Evolutionary conservation across 2,329 filamentous ascomycete species (phyloP), one percentile per base, ranked within the genome.

Genomic region (Hymenoscyphus scutula): DNA sequence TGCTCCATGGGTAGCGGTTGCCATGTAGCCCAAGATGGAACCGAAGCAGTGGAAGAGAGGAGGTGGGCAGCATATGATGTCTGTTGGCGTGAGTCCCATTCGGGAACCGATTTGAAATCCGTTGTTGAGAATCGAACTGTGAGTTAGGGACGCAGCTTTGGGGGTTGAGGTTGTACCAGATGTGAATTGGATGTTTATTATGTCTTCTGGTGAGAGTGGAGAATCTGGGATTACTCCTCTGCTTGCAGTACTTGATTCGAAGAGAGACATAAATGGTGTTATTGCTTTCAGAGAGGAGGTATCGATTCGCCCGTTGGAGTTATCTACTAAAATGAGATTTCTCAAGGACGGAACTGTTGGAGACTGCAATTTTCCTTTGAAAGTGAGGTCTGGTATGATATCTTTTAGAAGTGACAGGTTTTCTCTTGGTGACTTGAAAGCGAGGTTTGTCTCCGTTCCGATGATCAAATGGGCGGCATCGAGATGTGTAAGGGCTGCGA

Each of bases 171-270:
- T 98, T 0, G 95, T 98, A n/a, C 94, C 95, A 0, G 89, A 94
- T 0, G 95, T 99, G 78, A 98, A 98, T 75, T 98, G 94, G 67
- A 98, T 97, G 74, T 97, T 98, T 68, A 96, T 88, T 2, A 89
- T 86, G 58, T 98, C 94, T 64, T 84, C 75, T 0, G 86, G 80
- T 17, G 79, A 68, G 1, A 89, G 79, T 0, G 78, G 77, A 27
- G 74, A 61, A 60, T 82, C 79, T 0, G 83, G 82, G 23, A 65
- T 71, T 1, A 85, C 70, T 1, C 74, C 17, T 74, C 68, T 74
- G 64, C 10, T 62, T 62, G 1, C 64, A 53, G 0, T 64, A 55
- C 15, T 54, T 34, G 56, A 17, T 70, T 64, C 45, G 79, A 53
- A 59, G 1, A 63, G 58, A 3, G 55, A 45, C 0, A 30, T 3